Percentiles rank a stretch among this genome's conserved stretches.
Evolutionary conservation across 352 stramenopile genomes (phyloP).

Genomic region (Phytophthora fragariaefolia): DNA sequence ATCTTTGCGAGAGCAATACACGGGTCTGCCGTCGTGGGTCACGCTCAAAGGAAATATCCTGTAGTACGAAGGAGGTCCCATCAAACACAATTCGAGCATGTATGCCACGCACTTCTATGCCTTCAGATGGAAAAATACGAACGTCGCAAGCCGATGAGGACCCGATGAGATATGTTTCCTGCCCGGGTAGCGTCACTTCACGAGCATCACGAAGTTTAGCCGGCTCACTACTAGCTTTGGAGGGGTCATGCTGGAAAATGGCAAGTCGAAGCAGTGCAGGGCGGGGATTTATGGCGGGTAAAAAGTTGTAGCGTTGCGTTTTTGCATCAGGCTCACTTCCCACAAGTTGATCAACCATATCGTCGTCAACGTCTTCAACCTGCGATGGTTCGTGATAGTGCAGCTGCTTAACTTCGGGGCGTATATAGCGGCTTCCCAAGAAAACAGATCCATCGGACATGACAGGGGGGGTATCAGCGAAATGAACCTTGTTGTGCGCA

Average conservation of each 20-base stretch:
- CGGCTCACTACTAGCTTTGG: slow-evolving; percentile 14
- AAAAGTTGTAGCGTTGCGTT: not conserved
- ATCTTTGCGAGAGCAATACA: slow-evolving; percentile 46
- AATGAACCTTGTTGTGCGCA: slow-evolving; percentile 31
- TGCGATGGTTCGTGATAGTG: slow-evolving; percentile 27
- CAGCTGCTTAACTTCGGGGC: slow-evolving; percentile 36
- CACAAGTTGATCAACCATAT: slow-evolving; percentile 25
- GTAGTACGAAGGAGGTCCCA: slow-evolving; percentile 66
- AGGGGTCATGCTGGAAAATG: slow-evolving; percentile 36
- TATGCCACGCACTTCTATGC: slow-evolving; percentile 47
- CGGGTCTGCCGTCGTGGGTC: slow-evolving; percentile 62
- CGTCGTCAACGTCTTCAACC: slow-evolving; percentile 35
- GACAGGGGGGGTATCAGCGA: slow-evolving; percentile 30
- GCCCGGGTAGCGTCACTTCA: slow-evolving; percentile 25
- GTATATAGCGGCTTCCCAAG: slow-evolving; percentile 61
- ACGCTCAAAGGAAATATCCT: slow-evolving; percentile 76
- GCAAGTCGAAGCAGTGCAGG: slow-evolving; percentile 22
- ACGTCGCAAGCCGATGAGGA: slow-evolving; percentile 66
- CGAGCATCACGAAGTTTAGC: slow-evolving; percentile 15
- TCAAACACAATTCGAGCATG: slow-evolving; percentile 75
- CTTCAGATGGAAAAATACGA: slow-evolving; percentile 47
- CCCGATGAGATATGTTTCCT: slow-evolving; percentile 61
- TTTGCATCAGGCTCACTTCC: slow-evolving; percentile 19
- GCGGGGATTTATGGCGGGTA: not conserved
- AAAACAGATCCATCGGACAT: slow-evolving; percentile 44